Evolutionary conservation across 139 green algal species (phyloP).

Genomic region (Helicosporidium sp.): DNA sequence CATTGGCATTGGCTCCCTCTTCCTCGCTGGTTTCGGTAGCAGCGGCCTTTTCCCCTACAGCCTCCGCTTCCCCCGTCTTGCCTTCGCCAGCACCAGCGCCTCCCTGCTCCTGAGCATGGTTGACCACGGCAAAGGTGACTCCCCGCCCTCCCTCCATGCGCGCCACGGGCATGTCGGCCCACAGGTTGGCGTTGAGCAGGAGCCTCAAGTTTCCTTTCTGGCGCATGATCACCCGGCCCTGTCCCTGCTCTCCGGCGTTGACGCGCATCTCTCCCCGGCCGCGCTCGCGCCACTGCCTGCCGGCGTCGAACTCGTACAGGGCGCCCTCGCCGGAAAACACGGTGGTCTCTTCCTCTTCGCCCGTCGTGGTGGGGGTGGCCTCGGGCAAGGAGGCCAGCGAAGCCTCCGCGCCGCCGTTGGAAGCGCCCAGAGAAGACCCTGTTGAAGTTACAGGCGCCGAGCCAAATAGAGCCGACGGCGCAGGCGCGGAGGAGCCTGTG

Average conservation of each 20-base stretch:
- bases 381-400: slow-evolving; percentile 9
- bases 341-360: slow-evolving; percentile 51
- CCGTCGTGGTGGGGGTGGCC: slow-evolving; percentile 32
- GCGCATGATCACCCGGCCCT: slow-evolving; percentile 73
- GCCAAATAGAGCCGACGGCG: neutral
- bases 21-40: no score
- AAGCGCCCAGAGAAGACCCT: slow-evolving; percentile 1
- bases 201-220: slow-evolving; percentile 62
- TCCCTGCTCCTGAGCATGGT: no score
- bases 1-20: neutral
- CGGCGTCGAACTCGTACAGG: slow-evolving; percentile 62
- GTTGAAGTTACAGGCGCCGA: slow-evolving; percentile 14
- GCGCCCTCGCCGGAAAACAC: slow-evolving; percentile 41
- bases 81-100: no score
- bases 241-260: slow-evolving; percentile 29
- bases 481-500: neutral
- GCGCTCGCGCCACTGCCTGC: slow-evolving; percentile 57
- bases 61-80: no score
- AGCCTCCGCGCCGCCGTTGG: neutral
- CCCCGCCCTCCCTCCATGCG: slow-evolving; percentile 61
- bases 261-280: slow-evolving; percentile 66
- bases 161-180: slow-evolving; percentile 43
- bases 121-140: slow-evolving; percentile 55
- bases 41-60: no score
- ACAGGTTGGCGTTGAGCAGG: slow-evolving; percentile 77